These are phyloP conservation scores for Huntiella decipiens DNA, from an alignment of 2,329 filamentous ascomycete genomes.

Conservation along the genomic window DNA sequence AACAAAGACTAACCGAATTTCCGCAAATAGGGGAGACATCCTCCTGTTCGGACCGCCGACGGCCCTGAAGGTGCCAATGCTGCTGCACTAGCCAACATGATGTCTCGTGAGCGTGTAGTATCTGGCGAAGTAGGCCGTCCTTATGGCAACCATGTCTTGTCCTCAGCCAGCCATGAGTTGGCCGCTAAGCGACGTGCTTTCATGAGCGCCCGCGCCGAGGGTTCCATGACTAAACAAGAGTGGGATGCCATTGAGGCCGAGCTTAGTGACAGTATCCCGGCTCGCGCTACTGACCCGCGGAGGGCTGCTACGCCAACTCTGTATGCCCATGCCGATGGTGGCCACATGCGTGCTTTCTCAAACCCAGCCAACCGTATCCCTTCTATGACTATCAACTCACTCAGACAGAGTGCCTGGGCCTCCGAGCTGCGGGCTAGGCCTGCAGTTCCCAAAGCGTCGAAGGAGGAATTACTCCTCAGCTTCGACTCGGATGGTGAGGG, in stretches of 20 bases:
- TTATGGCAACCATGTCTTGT: no score
- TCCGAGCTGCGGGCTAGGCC: background rate
- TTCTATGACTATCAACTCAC: background rate
- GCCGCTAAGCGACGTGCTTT: background rate
- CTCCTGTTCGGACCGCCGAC: background rate
- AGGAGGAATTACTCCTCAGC: background rate
- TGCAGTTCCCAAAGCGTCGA: background rate
- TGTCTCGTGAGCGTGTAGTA: background rate
- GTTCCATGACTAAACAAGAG: background rate
- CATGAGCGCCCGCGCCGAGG: background rate
- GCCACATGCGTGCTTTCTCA: background rate
- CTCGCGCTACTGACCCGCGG: no score
- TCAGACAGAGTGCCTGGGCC: background rate
- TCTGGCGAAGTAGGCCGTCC: no score
- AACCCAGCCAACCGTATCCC: background rate
- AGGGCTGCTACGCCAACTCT: background rate
- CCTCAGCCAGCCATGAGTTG: background rate
- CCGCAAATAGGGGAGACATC: background rate
- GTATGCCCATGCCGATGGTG: background rate
- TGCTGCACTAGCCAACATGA: background rate
- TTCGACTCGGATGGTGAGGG: background rate
- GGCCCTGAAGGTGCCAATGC: background rate
- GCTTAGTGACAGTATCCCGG: background rate
- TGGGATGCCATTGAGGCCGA: conserved; percentile 2
- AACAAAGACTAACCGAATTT: background rate